Base-by-base conservation (phyloP, 2,329 filamentous ascomycete genomes). In the Arthrobotrys entomopaga region DNA sequence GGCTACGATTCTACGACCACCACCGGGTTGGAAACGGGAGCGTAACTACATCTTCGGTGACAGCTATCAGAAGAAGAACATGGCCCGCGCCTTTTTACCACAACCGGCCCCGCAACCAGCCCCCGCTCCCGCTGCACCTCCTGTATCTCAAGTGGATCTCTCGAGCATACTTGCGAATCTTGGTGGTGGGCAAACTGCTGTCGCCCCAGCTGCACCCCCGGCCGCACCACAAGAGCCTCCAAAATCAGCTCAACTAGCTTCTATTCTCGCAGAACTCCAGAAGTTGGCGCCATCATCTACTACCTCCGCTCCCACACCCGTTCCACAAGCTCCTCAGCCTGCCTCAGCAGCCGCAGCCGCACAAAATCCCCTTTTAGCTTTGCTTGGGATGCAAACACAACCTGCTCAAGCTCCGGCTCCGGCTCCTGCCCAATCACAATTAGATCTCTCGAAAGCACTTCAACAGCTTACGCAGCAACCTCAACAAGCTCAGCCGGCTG, bases 111-210 rank as follows among this genome's bases (percentile, higher is more conserved):
- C 38, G n/a, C 24, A 24, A 11, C 40, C 24, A 24, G 65, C 49
- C 7, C 48, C 49, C 3, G 38, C 24, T 50, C 60, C 29, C 4
- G 29, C 19, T 19, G 19, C 22, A 43, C 54, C 54, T 40, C 10
- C 46, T 29, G 48, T 50, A 19, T 20, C 61, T 38, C 52, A 57
- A 49, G 56, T 74, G 3, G 70, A 74, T 50, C 70, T 74, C 29
- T 57, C 70, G 5, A 74, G 70, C 38, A 74, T 74, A 40, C 49
- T 74, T n/a, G 70, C 70, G 11, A 67, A 74, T n/a, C 57, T 74
- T 11, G 70, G 70, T 46, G 69, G 38, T 24, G 48, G 26, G 0
- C 53, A 59, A 48, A 11, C 48, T 16, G 5, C 49, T 24, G 29
- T 40, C 22, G 54, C 38, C n/a, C 43, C 53, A 7, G 59, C 60